Evolutionary conservation across 805 yeast species (phyloP).

Genomic region (Teunomyces gatunensis): DNA sequence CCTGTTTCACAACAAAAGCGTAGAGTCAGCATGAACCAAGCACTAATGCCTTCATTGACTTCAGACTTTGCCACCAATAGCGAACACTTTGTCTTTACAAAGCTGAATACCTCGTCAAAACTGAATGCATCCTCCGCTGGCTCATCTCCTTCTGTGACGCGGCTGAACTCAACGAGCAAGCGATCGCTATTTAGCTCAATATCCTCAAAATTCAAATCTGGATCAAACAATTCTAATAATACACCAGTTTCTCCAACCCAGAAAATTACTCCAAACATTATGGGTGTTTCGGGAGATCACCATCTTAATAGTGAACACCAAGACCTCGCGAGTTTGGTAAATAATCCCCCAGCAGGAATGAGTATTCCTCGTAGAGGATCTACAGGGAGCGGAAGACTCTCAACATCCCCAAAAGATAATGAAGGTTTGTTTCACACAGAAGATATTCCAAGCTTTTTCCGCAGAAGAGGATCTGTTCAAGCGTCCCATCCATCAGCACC

Average conservation of each 20-base stretch:
- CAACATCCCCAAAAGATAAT: neutral
- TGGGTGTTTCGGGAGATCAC: constrained; percentile 8
- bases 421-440: neutral
- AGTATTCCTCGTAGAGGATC: neutral
- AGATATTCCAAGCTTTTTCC: neutral
- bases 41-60: neutral
- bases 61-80: constrained; percentile 1
- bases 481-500: neutral
- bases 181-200: constrained; percentile 37
- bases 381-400: neutral
- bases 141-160: constrained; percentile 14
- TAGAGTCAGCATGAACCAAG: constrained; percentile 9
- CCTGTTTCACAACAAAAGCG: constrained; percentile 7
- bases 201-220: constrained; percentile 37
- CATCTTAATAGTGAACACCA: constrained; percentile 7
- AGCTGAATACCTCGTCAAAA: neutral
- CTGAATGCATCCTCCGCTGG: constrained; percentile 1
- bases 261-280: constrained; percentile 13
- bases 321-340: constrained; percentile 21
- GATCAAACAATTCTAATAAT: neutral
- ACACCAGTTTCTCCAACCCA: neutral
- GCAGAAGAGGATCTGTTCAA: constrained; percentile 2
- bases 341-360: constrained; percentile 25
- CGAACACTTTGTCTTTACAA: neutral
- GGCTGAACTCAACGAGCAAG: constrained; percentile 16